A percentile compares a stretch with the other conserved stretches of the same genome.
Evolutionary conservation across 345 rosid species (phyloP).

Genomic region (Rhodomyrtus tomentosa): DNA sequence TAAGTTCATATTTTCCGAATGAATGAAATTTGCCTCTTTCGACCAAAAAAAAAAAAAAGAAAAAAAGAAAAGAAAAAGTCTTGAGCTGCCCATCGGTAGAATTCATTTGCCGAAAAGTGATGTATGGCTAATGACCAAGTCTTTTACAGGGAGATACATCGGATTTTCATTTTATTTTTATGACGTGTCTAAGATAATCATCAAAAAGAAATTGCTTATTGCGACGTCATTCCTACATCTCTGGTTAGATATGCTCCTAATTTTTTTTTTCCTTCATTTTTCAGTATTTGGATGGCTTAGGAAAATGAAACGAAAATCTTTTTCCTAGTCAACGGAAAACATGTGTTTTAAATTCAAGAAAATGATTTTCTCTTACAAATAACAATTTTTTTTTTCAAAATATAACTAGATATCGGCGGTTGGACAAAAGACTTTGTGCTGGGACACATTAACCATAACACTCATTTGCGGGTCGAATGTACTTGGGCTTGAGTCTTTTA

Average conservation of each 20-base stretch:
- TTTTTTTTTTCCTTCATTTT: neutral
- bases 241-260: too few relatives aligned
- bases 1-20: too few relatives aligned
- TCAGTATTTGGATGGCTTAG: neutral
- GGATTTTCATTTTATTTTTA: neutral
- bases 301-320: neutral
- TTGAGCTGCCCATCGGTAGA: neutral
- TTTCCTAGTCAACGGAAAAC: neutral
- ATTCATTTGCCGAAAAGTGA: neutral
- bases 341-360: neutral
- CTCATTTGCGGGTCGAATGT: neutral
- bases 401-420: neutral
- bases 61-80: accelerated
- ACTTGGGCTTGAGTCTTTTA: too few relatives aligned
- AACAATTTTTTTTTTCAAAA: neutral
- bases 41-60: too few relatives aligned
- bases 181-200: neutral
- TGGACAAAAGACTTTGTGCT: neutral
- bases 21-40: too few relatives aligned
- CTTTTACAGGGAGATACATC: neutral
- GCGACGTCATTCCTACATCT: neutral
- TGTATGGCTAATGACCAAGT: neutral
- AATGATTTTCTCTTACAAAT: neutral
- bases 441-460: neutral
- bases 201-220: neutral